Conservation (phyloP, 495 filamentous ascomycete species). For the Paragyromitra xinjiangensis region DNA sequence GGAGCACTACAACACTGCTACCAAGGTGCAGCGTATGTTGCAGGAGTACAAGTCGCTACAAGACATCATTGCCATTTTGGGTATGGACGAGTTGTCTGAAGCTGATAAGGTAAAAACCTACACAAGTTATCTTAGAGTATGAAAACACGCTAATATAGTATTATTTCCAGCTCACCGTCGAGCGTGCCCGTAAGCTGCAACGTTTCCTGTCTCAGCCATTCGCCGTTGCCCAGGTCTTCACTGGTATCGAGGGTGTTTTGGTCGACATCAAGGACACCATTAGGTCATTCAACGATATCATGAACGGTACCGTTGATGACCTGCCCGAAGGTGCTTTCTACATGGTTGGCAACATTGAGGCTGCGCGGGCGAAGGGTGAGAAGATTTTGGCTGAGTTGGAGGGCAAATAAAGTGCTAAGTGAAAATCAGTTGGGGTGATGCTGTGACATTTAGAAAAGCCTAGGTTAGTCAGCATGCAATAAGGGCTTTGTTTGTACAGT, state of each 20-base stretch:
- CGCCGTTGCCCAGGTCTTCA: conserved; percentile 82
- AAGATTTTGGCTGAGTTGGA: conserved; percentile 98
- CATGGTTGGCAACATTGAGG: conserved; percentile 90
- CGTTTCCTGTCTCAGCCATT: conserved; percentile 99
- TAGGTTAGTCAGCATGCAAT: conserved; percentile 47
- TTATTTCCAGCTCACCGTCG: conserved; percentile 82
- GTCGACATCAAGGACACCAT: conserved; percentile 99
- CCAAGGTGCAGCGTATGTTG: conserved; percentile 95
- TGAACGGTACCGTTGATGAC: conserved; percentile 93
- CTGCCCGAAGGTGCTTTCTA: conserved; percentile 77
- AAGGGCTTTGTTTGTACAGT: conserved; percentile 50
- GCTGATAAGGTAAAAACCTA: conserved; percentile 67
- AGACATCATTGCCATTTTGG: conserved; percentile 99
- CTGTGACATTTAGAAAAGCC: conserved; percentile 51
- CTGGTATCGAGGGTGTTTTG: conserved; percentile 91
- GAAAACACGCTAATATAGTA: conserved; percentile 18
- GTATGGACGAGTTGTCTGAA: conserved; percentile 99
- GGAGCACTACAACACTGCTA: conserved; percentile 95
- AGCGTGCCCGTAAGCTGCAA: conserved; percentile 99
- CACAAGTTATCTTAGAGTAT: not conserved
- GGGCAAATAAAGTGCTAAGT: conserved; percentile 52
- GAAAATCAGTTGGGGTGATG: conserved; percentile 37
- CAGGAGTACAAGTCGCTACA: conserved; percentile 99
- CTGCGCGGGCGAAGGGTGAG: conserved; percentile 95
- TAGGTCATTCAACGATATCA: conserved; percentile 94